These are phyloP conservation scores for Neofusicoccum laricinum DNA, from an alignment of 2,329 filamentous ascomycete genomes.

Conservation along the genomic window DNA sequence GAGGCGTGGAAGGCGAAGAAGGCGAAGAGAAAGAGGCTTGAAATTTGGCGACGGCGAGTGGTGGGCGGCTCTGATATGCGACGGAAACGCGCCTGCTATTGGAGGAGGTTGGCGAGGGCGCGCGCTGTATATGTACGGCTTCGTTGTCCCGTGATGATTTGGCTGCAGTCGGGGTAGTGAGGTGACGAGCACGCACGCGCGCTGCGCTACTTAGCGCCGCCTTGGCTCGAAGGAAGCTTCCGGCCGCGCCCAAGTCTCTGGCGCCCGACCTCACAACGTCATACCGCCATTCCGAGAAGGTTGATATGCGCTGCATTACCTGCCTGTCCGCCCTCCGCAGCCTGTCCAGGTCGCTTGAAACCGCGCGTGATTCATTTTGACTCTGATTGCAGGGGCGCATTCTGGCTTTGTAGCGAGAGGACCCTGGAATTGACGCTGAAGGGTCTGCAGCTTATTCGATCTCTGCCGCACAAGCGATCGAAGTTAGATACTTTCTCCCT, in stretches of 20 bases:
- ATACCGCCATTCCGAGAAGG: constrained; percentile 8
- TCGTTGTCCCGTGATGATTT: constrained; percentile 36
- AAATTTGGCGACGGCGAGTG: constrained; percentile 21
- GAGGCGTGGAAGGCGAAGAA: neutral
- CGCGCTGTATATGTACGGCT: constrained; percentile 32
- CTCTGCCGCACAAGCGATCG: constrained; percentile 4
- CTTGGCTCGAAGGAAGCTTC: constrained; percentile 3
- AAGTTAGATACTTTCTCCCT: constrained; percentile 1
- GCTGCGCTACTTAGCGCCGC: constrained; percentile 9
- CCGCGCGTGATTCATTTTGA: neutral
- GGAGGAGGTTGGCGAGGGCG: constrained; percentile 14
- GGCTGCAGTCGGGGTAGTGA: neutral
- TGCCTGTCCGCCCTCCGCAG: neutral
- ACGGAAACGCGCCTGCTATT: constrained; percentile 13
- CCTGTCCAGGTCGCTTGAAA: neutral
- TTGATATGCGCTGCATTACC: constrained; percentile 6
- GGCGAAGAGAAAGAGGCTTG: neutral
- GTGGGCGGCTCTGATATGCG: constrained; percentile 20
- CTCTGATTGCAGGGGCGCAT: neutral
- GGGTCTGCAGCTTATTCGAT: neutral
- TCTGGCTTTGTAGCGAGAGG: neutral
- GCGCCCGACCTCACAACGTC: neutral
- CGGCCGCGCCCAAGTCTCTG: neutral
- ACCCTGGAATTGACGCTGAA: neutral
- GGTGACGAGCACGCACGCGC: neutral